These are phyloP conservation scores for Trichoderma breve DNA, from an alignment of 2,329 filamentous ascomycete species.

Conservation along the genomic window DNA sequence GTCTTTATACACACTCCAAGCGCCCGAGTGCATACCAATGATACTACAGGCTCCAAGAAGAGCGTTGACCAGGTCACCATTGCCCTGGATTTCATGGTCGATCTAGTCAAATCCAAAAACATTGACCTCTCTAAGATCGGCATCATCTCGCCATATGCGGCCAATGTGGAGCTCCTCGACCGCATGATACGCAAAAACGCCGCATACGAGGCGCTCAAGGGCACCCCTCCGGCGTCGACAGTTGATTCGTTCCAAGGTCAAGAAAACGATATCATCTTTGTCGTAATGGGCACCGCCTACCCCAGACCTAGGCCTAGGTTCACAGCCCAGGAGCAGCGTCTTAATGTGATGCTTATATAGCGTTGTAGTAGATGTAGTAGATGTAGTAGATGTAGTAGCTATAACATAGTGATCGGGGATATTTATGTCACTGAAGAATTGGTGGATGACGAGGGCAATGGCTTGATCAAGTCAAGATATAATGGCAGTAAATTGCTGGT, in stretches of 20 bases:
- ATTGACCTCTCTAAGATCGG: conserved; percentile 19
- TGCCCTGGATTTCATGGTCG: conserved; percentile 23
- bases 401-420: conserved; percentile 21
- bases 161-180: conserved; percentile 21
- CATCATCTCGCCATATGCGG: conserved; percentile 24
- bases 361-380: neutral
- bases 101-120: conserved; percentile 16
- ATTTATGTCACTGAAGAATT: conserved; percentile 4
- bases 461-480: neutral
- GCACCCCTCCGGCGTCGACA: conserved; percentile 19
- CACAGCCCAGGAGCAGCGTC: neutral
- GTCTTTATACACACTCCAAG: neutral
- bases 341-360: conserved; percentile 25
- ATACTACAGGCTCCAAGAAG: neutral
- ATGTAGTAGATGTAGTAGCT: no score
- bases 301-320: neutral
- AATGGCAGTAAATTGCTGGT: neutral
- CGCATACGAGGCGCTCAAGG: conserved; percentile 17
- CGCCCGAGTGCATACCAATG: neutral
- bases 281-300: conserved; percentile 25
- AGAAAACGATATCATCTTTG: conserved; percentile 25
- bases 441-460: neutral
- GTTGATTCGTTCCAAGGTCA: conserved; percentile 28
- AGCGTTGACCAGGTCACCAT: conserved; percentile 24
- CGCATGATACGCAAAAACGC: neutral